Base-by-base conservation (phyloP, 1,284 basidiomycete genomes). In the Xerocomus nothofagi region DNA sequence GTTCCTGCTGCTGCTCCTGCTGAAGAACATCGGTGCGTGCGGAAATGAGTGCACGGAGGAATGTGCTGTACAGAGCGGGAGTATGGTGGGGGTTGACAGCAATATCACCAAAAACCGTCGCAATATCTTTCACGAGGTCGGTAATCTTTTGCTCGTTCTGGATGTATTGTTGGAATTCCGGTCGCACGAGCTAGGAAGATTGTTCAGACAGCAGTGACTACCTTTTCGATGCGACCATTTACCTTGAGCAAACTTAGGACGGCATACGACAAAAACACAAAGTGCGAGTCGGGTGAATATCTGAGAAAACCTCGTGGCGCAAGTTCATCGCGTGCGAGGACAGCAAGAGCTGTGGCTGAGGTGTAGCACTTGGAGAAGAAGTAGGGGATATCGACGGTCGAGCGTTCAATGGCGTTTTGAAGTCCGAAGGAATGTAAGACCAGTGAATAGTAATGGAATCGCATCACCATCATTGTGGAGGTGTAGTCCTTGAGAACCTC, bases 381-480 rank as follows among this genome's bases (percentile, higher is more conserved):
- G 72, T 93, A 88, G 0, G 86, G 86, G 41, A 92, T 86, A 62
- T 94, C 83, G 41, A 89, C 72, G 1, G 78, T 71, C 11, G 81
- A 77, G 14, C 80, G 78, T 66, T 96, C 93, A 47, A 97, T 73
- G 3, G 95, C 91, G 62, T 96, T 91, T 69, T 98, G 94, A 47
- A 98, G 77, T 3, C 95, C 94, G 60, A 98, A 98, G 7, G 93
- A 95, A 66, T 97, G 95, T 58, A 98, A 75, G 20, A 94, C 88
- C 39, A 96, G 78, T 66, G 86, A 84, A 26, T 87, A 84, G 64
- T 96, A 95, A 64, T 91, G 80, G 70, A 80, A 89, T 67, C 91
- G 93, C 66, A 93, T 93, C 56, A 81, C 74, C 17, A 81, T 77
- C 38, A 84, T 82, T 36, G 79, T 68, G 38, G 67, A 66, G 48